These are phyloP conservation scores for Musa troglodytarum DNA, from an alignment of 176 grass and related monocot species.

Conservation along the genomic window DNA sequence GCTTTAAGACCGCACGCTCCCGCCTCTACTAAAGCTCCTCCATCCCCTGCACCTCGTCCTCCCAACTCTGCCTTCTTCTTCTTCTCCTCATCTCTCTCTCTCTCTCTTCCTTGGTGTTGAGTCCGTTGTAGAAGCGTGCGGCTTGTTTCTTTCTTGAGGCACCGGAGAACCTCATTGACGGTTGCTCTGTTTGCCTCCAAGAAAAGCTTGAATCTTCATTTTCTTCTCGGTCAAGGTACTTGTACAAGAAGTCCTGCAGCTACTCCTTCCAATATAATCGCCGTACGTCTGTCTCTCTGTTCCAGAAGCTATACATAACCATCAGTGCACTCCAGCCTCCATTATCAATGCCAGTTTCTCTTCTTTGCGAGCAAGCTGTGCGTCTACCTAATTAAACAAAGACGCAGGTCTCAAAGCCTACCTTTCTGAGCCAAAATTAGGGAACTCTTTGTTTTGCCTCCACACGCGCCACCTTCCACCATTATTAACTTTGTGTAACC, in stretches of 20 bases:
- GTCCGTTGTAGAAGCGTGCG: too few species aligned
- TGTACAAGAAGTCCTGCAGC: neutral
- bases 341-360: neutral
- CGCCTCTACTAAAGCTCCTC: constrained; percentile 8
- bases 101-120: neutral
- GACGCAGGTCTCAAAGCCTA: neutral
- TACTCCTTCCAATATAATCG: neutral
- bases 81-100: too few species aligned
- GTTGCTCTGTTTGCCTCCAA: neutral
- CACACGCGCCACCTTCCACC: neutral
- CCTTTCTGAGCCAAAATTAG: neutral
- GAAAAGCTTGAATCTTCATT: neutral
- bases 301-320: too few species aligned
- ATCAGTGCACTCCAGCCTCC: neutral
- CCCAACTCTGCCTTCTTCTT: neutral
- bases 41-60: neutral
- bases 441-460: too few species aligned
- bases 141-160: neutral
- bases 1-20: constrained; percentile 4
- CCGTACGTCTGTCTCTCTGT: neutral
- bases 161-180: too few species aligned
- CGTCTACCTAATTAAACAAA: neutral
- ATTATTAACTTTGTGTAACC: neutral
- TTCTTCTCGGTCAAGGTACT: neutral
- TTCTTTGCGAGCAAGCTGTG: neutral